These are phyloP conservation scores for Oropetium thomaeum DNA, from an alignment of 176 grass and related monocot species.

Conservation along the genomic window DNA sequence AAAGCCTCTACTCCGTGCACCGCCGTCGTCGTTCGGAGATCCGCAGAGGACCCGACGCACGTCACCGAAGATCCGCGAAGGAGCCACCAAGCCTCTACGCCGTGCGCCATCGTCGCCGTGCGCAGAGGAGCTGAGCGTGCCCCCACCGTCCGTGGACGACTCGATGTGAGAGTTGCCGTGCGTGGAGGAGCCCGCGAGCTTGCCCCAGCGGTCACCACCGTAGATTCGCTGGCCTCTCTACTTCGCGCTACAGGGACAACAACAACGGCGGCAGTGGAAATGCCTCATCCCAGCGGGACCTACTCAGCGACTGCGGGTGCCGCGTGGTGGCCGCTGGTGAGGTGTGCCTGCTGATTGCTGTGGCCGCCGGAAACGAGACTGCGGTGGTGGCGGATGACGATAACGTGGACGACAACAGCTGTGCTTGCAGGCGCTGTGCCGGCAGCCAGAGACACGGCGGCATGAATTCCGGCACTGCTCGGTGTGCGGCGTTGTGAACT, in stretches of 20 bases:
- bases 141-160: too few species aligned
- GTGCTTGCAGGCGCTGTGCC: constrained; percentile 63
- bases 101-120: too few species aligned
- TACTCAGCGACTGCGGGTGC: constrained; percentile 50
- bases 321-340: constrained; percentile 69
- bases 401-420: constrained; percentile 25
- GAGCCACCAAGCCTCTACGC: too few species aligned
- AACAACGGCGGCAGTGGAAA: background rate
- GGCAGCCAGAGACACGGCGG: constrained; percentile 59
- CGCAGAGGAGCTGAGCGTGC: too few species aligned
- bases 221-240: constrained; percentile 19
- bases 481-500: constrained; percentile 64
- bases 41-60: too few species aligned
- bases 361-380: background rate
- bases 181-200: constrained; percentile 47
- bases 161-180: too few species aligned
- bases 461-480: constrained; percentile 80
- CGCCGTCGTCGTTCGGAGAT: too few species aligned
- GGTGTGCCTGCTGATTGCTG: background rate
- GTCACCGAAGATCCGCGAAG: too few species aligned
- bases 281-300: constrained; percentile 14
- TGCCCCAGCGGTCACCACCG: background rate
- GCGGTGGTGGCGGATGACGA: background rate
- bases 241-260: too few species aligned
- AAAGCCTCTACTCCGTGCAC: too few species aligned